phyloP scores from a whole-genome alignment of 306 rosid species.

The Glycyrrhiza uralensis region DNA sequence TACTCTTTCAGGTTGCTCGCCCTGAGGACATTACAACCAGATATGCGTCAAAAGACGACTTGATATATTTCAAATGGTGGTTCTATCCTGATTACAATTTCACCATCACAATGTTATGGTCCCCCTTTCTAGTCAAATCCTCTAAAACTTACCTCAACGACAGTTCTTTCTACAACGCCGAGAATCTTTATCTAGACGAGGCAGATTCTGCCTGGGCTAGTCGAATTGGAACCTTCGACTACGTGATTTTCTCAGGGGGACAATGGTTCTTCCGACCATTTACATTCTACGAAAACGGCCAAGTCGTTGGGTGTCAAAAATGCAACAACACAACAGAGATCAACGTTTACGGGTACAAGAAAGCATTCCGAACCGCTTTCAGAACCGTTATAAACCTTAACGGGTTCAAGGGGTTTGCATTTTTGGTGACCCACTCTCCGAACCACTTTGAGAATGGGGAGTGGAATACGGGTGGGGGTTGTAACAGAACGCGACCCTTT shows the following conservation, averaged over 20 bases:
- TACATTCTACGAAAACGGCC: slow-evolving; percentile 46
- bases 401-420: slow-evolving; percentile 58
- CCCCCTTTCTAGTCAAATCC: slow-evolving; percentile 63
- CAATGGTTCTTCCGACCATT: slow-evolving; percentile 87
- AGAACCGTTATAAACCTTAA: slow-evolving; percentile 35
- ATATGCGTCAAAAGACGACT: slow-evolving; percentile 13
- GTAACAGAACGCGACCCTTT: slow-evolving; percentile 54
- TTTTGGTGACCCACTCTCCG: slow-evolving; percentile 77
- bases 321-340: slow-evolving; percentile 44
- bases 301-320: slow-evolving; percentile 46
- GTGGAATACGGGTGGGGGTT: slow-evolving; percentile 77
- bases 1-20: slow-evolving; percentile 46
- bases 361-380: slow-evolving; percentile 52
- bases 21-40: slow-evolving; percentile 49
- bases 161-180: slow-evolving; percentile 31
- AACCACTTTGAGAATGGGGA: slow-evolving; percentile 76
- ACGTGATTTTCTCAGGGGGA: slow-evolving; percentile 69
- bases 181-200: slow-evolving; percentile 64
- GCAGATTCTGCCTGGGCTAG: slow-evolving; percentile 54
- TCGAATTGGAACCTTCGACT: slow-evolving; percentile 48
- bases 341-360: slow-evolving; percentile 44
- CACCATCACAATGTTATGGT: slow-evolving; percentile 59
- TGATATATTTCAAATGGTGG: slow-evolving; percentile 46
- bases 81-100: slow-evolving; percentile 63
- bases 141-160: slow-evolving; percentile 36